A percentile compares a stretch with the other conserved stretches of the same genome.
These are phyloP conservation scores for Apocynum venetum DNA, from an alignment of 257 asterid species.

Conservation along the genomic window DNA sequence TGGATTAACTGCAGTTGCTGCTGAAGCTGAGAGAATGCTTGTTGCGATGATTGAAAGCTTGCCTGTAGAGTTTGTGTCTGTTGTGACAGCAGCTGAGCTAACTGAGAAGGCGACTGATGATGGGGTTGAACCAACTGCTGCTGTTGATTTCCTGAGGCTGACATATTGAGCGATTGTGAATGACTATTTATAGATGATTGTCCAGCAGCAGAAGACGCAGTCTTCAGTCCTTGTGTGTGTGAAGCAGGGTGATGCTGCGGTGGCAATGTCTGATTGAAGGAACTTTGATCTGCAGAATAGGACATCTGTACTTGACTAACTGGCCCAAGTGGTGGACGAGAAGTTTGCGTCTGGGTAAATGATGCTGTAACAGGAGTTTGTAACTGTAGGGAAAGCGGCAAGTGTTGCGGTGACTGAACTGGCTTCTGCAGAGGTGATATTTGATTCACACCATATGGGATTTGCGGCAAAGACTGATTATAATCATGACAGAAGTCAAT, in stretches of 20 bases:
- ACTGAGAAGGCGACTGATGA: conserved; percentile 61
- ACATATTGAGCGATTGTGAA: conserved; percentile 13
- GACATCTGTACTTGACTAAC: conserved; percentile 51
- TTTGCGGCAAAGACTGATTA: conserved; percentile 39
- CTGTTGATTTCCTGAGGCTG: conserved; percentile 34
- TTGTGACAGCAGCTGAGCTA: conserved; percentile 91
- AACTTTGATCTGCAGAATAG: conserved; percentile 35
- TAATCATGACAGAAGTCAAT: conserved; percentile 22
- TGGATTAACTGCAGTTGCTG: conserved; percentile 85
- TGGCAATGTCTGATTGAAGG: conserved; percentile 44
- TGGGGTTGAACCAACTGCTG: conserved; percentile 46
- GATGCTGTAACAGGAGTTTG: conserved; percentile 41
- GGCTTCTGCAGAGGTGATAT: conserved; percentile 55
- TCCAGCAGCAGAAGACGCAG: conserved; percentile 36
- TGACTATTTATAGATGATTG: conserved; percentile 37
- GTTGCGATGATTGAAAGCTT: conserved; percentile 83
- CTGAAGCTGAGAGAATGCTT: conserved; percentile 82
- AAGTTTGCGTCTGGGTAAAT: conserved; percentile 39
- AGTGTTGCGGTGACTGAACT: conserved; percentile 45
- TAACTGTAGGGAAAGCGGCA: conserved; percentile 44
- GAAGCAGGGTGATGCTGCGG: conserved; percentile 46
- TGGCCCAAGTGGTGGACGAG: conserved; percentile 48
- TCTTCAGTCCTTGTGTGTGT: conserved; percentile 53
- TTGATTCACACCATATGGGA: conserved; percentile 37
- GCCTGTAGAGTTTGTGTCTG: conserved; percentile 93